Base-by-base conservation (phyloP, 2,329 filamentous ascomycete species). In the Colletotrichum sp. region DNA sequence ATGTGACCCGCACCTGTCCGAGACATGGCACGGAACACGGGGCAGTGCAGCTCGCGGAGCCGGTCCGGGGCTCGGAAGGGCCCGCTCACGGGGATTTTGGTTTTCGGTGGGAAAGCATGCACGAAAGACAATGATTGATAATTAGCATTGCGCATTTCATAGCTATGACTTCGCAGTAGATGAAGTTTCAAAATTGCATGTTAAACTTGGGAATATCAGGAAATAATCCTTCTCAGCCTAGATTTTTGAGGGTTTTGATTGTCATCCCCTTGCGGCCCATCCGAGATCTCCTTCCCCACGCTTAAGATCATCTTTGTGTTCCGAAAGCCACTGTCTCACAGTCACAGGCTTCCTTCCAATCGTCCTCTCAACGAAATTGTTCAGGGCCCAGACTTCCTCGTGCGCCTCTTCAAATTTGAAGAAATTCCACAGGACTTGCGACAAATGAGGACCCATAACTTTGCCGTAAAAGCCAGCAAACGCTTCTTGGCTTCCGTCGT, bases 31-130 rank as follows among this genome's bases (percentile, higher is more conserved):
- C 59, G 59, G 59, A 62, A n/a, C 28, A 0, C 18, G 10, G 18
- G 59, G 59, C n/a, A 18, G 30, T 63, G 30, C 30, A 34, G 12
- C 32, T 36, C 0, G 30, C 59, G n/a, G 44, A 13, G 59, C 59
- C 26, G 59, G 59, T 15, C 59, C 59, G 15, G 59, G 22, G 32
- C 26, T 34, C 28, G 16, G 59, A 52, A 52, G 44, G n/a, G 44
- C 44, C n/a, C 44, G 44, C n/a, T 13, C n/a, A n/a, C 44, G 44
- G 44, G 0, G n/a, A 4, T 22, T 0, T 0, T 0, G 0, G 44
- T 52, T 22, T 22, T 22, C n/a, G 44, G 44, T 13, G 44, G 1
- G 44, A 13, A 0, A 52, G 8, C n/a, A n/a, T n/a, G n/a, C n/a
- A n/a, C n/a, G n/a, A n/a, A n/a, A n/a, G n/a, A n/a, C n/a, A n/a